These are phyloP conservation scores for Cystobasidiaceae sp. DNA, from an alignment of 1,284 basidiomycete species.

Conservation along the genomic window DNA sequence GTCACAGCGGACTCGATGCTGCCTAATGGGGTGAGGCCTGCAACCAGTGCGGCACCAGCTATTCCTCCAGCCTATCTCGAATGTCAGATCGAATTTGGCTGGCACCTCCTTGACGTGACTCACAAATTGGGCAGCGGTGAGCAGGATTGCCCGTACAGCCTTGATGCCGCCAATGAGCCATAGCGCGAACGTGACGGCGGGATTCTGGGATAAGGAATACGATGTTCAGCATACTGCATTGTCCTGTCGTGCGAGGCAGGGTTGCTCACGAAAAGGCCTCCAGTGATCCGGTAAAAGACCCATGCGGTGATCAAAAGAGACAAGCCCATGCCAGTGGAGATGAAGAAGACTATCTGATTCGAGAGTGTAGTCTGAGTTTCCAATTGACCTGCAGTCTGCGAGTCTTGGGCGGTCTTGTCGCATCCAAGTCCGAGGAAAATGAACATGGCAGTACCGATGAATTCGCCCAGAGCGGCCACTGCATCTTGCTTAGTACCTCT, in stretches of 20 bases:
- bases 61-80: conserved; percentile 46
- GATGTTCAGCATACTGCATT: background rate
- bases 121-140: conserved; percentile 49
- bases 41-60: conserved; percentile 49
- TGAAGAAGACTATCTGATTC: conserved; percentile 52
- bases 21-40: conserved; percentile 45
- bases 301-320: conserved; percentile 64
- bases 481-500: conserved; percentile 28
- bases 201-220: conserved; percentile 16
- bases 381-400: conserved; percentile 9
- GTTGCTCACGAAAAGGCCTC: conserved; percentile 47
- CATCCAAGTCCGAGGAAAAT: conserved; percentile 26
- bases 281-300: conserved; percentile 52
- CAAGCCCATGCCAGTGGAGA: conserved; percentile 60
- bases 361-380: conserved; percentile 38
- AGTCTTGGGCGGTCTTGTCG: conserved; percentile 31
- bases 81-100: background rate
- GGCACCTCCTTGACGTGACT: too few relatives aligned
- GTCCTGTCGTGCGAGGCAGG: too few relatives aligned
- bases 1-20: conserved; percentile 48
- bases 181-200: conserved; percentile 49
- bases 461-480: conserved; percentile 34
- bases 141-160: conserved; percentile 47
- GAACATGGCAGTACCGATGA: conserved; percentile 34
- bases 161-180: conserved; percentile 50